Evolutionary conservation across 2,329 filamentous ascomycete species (phyloP).

Genomic region (Alternaria triticina): DNA sequence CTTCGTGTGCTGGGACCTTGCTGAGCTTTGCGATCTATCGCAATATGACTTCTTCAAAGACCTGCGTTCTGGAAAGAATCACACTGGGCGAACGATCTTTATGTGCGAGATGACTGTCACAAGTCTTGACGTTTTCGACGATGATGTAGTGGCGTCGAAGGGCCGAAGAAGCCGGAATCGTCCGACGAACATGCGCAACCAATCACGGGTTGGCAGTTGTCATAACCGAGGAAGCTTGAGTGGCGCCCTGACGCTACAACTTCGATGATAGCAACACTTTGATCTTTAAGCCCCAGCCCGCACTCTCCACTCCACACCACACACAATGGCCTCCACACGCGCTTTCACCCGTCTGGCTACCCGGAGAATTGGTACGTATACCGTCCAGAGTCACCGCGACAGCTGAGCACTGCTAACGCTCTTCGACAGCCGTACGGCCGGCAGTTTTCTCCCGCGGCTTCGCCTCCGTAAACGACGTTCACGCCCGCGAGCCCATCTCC

Average conservation of each 20-base stretch:
- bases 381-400: constrained; percentile 4
- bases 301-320: constrained; percentile 33
- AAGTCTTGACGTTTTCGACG: constrained; percentile 22
- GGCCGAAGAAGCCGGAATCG: constrained; percentile 18
- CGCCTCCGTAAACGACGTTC: constrained; percentile 46
- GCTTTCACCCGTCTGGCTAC: constrained; percentile 47
- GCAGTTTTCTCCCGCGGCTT: constrained; percentile 48
- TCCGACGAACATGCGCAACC: constrained; percentile 12
- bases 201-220: constrained; percentile 14
- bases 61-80: not conserved
- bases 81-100: not conserved
- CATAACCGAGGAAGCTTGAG: constrained; percentile 23
- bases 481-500: constrained; percentile 42
- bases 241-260: constrained; percentile 17
- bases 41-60: not conserved
- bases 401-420: constrained; percentile 37
- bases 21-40: not conserved
- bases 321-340: constrained; percentile 48
- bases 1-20: not conserved
- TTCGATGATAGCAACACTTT: constrained; percentile 36
- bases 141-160: constrained; percentile 17
- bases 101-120: constrained; percentile 3
- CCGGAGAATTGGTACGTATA: constrained; percentile 44
- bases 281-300: constrained; percentile 26
- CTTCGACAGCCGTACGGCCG: constrained; percentile 40